Conservation (phyloP, 306 rosid genomes). For the Urtica urens region DNA sequence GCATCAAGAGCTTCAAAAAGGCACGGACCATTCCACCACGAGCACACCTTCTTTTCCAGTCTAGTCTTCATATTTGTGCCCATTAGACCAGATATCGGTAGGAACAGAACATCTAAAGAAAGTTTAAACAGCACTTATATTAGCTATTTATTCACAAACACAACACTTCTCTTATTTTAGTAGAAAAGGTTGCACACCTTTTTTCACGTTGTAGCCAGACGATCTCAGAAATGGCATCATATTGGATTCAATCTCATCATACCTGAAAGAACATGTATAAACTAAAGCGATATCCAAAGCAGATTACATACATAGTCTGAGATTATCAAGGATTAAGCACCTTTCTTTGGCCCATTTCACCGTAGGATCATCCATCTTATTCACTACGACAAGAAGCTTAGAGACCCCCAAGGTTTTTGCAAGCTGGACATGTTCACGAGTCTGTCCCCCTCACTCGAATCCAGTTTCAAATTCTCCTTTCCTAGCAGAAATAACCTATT, state of each 20-base stretch:
- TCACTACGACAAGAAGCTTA: conserved; percentile 79
- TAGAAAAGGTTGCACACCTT: too few relatives aligned
- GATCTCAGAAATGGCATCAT: conserved; percentile 74
- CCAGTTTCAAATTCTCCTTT: conserved; percentile 99
- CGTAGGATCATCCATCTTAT: conserved; percentile 96
- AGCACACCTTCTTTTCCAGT: conserved; percentile 48
- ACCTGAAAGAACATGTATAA: conserved; percentile 33
- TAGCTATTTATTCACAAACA: too few relatives aligned
- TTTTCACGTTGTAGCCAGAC: conserved; percentile 92
- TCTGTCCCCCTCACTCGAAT: conserved; percentile 97
- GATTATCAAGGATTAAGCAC: conserved; percentile 21
- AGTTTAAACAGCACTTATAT: too few relatives aligned
- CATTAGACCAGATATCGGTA: conserved; percentile 80
- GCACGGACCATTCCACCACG: conserved; percentile 94
- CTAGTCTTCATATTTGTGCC: conserved; percentile 67
- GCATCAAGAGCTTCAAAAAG: conserved; percentile 88
- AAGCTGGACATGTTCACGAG: conserved; percentile 97
- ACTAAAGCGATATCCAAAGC: background rate
- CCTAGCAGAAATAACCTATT: conserved; percentile 90
- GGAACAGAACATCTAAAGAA: conserved; percentile 82
- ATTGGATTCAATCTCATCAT: conserved; percentile 83
- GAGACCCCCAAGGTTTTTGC: conserved; percentile 94
- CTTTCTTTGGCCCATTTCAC: conserved; percentile 96
- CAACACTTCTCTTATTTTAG: too few relatives aligned
- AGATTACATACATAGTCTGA: background rate